phyloP scores from a whole-genome alignment of 2,329 filamentous ascomycete species.

The Diaporthe citri region DNA sequence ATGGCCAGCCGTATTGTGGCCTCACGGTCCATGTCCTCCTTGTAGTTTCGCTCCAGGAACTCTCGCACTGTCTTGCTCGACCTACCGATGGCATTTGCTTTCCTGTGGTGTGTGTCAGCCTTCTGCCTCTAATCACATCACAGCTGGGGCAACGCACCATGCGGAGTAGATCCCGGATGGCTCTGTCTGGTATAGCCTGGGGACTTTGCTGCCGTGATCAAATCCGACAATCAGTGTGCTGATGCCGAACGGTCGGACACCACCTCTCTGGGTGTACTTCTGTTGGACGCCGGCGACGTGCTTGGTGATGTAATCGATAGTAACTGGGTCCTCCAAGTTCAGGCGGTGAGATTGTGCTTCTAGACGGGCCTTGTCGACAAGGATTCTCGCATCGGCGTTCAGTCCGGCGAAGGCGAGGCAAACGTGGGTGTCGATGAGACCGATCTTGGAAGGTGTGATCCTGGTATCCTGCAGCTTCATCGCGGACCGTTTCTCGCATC shows the following conservation, averaged over 20 bases:
- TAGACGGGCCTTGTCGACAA: conserved; percentile 97
- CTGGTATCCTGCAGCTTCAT: conserved; percentile 99
- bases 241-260: conserved; percentile 98
- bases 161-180: conserved; percentile 99
- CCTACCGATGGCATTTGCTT: conserved; percentile 97
- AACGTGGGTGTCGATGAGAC: conserved; percentile 94
- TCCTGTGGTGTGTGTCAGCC: conserved; percentile 69
- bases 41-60: conserved; percentile 98
- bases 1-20: conserved; percentile 96
- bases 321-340: conserved; percentile 96
- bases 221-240: conserved; percentile 99
- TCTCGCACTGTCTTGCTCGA: conserved; percentile 99
- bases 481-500: conserved; percentile 98
- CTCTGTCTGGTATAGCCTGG: conserved; percentile 96
- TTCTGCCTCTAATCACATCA: not conserved
- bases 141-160: conserved; percentile 72
- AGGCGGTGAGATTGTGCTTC: conserved; percentile 98
- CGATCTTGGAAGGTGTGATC: conserved; percentile 99
- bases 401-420: conserved; percentile 97
- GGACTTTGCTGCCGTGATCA: conserved; percentile 89
- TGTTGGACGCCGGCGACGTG: conserved; percentile 98
- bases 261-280: conserved; percentile 98
- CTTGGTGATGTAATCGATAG: conserved; percentile 99
- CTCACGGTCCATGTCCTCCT: conserved; percentile 96
- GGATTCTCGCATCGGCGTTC: conserved; percentile 97